Evolutionary conservation across 1,284 basidiomycete species (phyloP), one percentile per base, ranked within the genome.

Genomic region (Ustilago bromivora): DNA sequence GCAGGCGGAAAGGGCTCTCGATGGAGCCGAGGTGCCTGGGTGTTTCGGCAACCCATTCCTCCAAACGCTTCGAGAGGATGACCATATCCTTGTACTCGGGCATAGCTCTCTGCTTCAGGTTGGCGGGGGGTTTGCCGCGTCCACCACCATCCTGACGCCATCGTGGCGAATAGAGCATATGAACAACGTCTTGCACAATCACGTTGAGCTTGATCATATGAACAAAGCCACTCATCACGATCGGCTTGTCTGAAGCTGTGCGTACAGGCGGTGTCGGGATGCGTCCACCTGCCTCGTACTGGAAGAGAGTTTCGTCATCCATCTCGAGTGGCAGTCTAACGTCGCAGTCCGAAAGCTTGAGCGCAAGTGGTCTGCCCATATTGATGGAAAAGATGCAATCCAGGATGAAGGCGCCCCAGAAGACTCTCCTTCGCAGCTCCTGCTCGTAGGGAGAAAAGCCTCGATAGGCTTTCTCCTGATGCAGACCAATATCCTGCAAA

Each of bases 341-440:
- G 35, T 76, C 66, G 69, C 79, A 79, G 51, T 83, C 82, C 11
- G 65, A 65, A 1, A 82, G 60, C 43, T 77, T 78, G 46, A 83
- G 64, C 9, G 70, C 82, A 5, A 71, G 43, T n/a, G 82, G 82
- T 11, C 82, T 61, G 19, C 81, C 82, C 76, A 83, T 75, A 61
- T 82, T 81, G 70, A 78, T 71, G n/a, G 81, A 66, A 43, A 84
- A 76, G 68, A 80, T 71, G 71, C 83, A 67, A 52, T 83, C 71
- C 19, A 85, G 68, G 35, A 82, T 80, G 47, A 78, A 77, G n/a
- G 76, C 73, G 57, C 73, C 66, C 82, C 83, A 79, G 65, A 85
- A 81, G 19, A 79, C 72, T 19, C 77, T 57, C 9, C 82, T 61
- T 4, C 80, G 71, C 7, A 79, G 53, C 58, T 83, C 78, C 49